Conservation (phyloP, 1,284 basidiomycete species). For the Ceratobasidium sp. region DNA sequence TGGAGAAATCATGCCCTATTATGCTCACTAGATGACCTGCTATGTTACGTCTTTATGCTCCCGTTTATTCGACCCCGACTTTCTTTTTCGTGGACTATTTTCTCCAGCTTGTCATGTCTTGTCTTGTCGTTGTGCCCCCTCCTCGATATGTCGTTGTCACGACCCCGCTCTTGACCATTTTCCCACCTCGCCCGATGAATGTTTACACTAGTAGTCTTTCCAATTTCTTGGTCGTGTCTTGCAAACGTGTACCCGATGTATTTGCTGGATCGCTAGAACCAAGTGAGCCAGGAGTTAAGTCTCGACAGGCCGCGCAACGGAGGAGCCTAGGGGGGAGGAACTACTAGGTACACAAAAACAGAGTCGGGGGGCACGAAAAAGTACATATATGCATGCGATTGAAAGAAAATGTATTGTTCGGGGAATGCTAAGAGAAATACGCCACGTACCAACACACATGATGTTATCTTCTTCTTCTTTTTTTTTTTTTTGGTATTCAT, state of each 20-base stretch:
- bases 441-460: too few relatives aligned
- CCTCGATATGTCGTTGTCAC: neutral
- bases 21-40: neutral
- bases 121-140: too few relatives aligned
- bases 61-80: neutral
- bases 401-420: too few relatives aligned
- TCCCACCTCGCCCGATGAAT: neutral
- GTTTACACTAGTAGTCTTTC: slow-evolving; percentile 3
- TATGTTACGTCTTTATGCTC: neutral
- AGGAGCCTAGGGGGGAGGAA: too few relatives aligned
- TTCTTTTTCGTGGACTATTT: neutral
- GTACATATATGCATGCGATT: too few relatives aligned
- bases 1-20: neutral
- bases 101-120: neutral
- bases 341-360: too few relatives aligned
- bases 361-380: too few relatives aligned
- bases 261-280: neutral
- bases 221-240: neutral
- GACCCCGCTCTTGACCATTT: neutral
- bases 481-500: too few relatives aligned
- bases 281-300: neutral
- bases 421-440: too few relatives aligned
- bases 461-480: too few relatives aligned
- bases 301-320: too few relatives aligned
- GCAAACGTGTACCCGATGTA: slow-evolving; percentile 3